A percentile compares a stretch with the other conserved stretches of the same genome.
These are phyloP conservation scores for Meira miltonrushii DNA, from an alignment of 1,284 basidiomycete species.

Conservation along the genomic window DNA sequence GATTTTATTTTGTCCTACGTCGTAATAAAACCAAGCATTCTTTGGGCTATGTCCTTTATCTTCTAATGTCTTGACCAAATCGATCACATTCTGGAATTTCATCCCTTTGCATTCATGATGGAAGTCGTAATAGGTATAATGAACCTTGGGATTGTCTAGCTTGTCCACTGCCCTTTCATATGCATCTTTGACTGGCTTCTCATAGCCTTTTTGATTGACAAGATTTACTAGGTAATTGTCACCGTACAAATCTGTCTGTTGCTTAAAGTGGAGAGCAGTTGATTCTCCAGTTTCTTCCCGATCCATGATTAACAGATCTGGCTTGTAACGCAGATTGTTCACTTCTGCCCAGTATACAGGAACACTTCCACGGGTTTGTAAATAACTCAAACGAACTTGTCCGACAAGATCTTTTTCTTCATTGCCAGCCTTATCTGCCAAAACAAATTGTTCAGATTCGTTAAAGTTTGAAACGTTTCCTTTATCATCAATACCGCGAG, in stretches of 20 bases:
- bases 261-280: constrained; percentile 69
- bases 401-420: constrained; percentile 55
- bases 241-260: constrained; percentile 73
- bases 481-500: constrained; percentile 76
- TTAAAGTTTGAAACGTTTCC: constrained; percentile 58
- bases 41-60: constrained; percentile 62
- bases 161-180: constrained; percentile 72
- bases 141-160: constrained; percentile 64
- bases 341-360: constrained; percentile 96
- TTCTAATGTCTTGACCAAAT: constrained; percentile 73
- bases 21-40: constrained; percentile 60
- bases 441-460: constrained; percentile 61
- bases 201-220: constrained; percentile 90
- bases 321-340: constrained; percentile 92
- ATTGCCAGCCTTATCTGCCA: constrained; percentile 25
- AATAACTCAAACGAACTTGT: constrained; percentile 63
- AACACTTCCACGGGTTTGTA: constrained; percentile 88
- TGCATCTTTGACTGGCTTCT: constrained; percentile 91
- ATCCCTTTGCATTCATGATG: constrained; percentile 92
- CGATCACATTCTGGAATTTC: constrained; percentile 85
- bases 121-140: constrained; percentile 97
- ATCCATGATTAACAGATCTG: constrained; percentile 95
- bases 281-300: constrained; percentile 73
- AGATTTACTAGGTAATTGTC: constrained; percentile 80
- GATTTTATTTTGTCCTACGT: constrained; percentile 7